Evolutionary conservation across 2,329 filamentous ascomycete genomes (phyloP), one percentile per base, ranked within the genome.

Genomic region (Sclerotinia minor): DNA sequence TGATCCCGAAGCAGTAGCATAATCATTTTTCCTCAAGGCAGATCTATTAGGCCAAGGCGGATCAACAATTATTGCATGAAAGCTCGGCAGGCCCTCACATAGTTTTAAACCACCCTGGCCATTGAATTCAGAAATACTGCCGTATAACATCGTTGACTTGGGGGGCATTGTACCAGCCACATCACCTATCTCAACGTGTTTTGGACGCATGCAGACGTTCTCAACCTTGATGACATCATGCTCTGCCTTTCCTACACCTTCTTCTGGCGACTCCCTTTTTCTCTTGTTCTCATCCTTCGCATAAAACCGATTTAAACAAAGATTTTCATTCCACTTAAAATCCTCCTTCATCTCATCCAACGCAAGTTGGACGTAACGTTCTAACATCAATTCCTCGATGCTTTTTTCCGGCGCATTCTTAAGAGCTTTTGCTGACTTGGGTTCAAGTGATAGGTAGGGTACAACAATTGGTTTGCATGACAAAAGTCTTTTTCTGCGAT

Each of bases 31-130:
- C 50, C 89, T 83, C 72, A 84, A 84, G 19, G 87, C 91, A 7
- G 91, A 94, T 57, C 88, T 85, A 75, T 92, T 94, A 0, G 91
- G 90, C 91, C 92, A 94, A 1, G 92, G 91, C 3, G 92, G 92
- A 75, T 94, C 91, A 26, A 94, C 79, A 9, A 93, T 77, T 49
- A 94, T 81, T 55, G 94, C 80, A 71, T 91, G 81, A 77, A 94
- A 93, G 8, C 76, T 73, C 26, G 84, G 82, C 2, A 83, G 81
- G 3, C n/a, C 21, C 38, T 50, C 29, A 38, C 3, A 0, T 13
- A 19, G 9, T 38, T 21, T 15, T 9, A 17, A 7, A 47, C 50
- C 11, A 5, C 17, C 8, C 11, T 7, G 9, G 2, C 13, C 1
- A 24, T 29, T 26, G n/a, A 8, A 8, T 50, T 38, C 59, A 26